Evolutionary conservation across 768 basidiomycete species (phyloP), one percentile per base, ranked within the genome.

Genomic region (Rhizopogon salebrosus): DNA sequence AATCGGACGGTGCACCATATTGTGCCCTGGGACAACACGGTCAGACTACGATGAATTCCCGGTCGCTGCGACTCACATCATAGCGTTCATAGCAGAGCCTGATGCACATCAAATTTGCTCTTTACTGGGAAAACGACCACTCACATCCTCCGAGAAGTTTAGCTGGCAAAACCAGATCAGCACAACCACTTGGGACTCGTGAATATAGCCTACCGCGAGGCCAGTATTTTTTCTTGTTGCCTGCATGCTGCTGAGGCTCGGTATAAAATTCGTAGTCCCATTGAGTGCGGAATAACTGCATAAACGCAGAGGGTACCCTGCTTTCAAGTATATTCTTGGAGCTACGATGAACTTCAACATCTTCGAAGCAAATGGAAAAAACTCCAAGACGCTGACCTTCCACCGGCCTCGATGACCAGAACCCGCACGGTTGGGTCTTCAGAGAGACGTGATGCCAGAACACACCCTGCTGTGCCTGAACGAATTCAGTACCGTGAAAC

Each of bases 71-170:
- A 54, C 61, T 4, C 50, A 73, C 77, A 80, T 73, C 63, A 68
- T 65, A 1, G 85, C 86, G 57, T 89, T 89, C 48, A 87, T 77
- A 2, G 83, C 75, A 3, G 83, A 82, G 53, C 82, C 81, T 84
- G 34, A 11, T 13, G 14, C 18, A 14, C 29, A 52, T 4, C 6
- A 43, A n/a, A 29, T 3, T 35, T 5, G 13, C n/a, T 43, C 27
- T 27, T 29, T 13, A 18, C 18, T 43, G 42, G 10, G 48, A 37
- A 51, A 3, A 23, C 22, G n/a, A 26, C 23, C 8, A 72, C 82
- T 65, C 61, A 84, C 87, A 89, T 62, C 87, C 87, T 22, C 27
- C 27, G 27, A 27, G 27, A 27, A 27, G 8, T 27, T 27, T 27
- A 27, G 27, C 27, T 27, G n/a, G n/a, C n/a, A n/a, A n/a, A n/a